Conservation (phyloP, 192 early-diverging fungal genomes). For the Coemansia reversa region DNA sequence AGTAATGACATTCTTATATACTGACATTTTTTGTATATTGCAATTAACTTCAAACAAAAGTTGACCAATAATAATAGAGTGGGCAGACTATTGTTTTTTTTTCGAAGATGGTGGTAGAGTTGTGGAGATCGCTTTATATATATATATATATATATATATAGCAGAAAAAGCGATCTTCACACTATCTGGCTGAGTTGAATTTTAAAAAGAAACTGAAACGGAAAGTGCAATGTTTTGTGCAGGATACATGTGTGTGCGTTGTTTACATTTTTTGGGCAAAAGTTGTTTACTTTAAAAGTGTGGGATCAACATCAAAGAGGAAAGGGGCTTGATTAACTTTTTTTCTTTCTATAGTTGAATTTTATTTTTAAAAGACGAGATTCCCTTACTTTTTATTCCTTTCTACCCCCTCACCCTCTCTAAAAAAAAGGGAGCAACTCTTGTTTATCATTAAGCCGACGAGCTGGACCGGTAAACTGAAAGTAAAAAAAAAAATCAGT, state of each 20-base stretch:
- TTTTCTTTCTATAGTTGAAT: neutral
- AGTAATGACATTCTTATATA: neutral
- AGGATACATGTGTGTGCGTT: neutral
- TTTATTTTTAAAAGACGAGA: no score
- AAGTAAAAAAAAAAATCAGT: neutral
- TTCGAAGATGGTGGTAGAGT: neutral
- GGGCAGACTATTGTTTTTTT: no score
- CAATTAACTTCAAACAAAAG: neutral
- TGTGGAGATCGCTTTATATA: no score
- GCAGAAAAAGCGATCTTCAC: neutral
- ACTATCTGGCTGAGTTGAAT: no score
- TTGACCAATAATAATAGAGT: neutral
- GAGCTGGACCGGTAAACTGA: conserved; percentile 11
- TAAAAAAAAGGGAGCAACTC: neutral
- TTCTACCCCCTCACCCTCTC: neutral
- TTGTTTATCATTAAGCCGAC: neutral
- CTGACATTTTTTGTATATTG: neutral
- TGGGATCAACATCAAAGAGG: neutral
- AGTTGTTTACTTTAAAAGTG: neutral
- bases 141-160: no score
- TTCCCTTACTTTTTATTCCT: neutral
- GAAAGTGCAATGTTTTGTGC: conserved; percentile 1
- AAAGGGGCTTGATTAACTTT: neutral
- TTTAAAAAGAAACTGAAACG: no score
- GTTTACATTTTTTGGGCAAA: neutral